Percentiles rank a stretch among this genome's conserved stretches.
These are phyloP conservation scores for Cryptosporidium viatorum DNA, from an alignment of 169 alveolate genomes.

Conservation along the genomic window DNA sequence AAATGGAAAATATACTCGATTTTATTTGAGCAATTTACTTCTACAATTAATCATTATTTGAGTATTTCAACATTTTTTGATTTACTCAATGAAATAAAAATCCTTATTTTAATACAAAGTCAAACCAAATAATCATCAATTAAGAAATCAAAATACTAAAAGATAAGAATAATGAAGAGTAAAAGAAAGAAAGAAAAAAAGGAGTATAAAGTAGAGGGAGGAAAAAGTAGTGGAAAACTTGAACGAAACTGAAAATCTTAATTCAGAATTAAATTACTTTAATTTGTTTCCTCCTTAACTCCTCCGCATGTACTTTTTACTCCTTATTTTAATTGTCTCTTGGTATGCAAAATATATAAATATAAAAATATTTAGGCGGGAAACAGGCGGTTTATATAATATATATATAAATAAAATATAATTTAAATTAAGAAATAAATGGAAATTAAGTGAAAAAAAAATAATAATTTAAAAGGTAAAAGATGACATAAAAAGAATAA, in stretches of 20 bases:
- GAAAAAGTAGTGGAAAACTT: not conserved
- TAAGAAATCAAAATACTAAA: not conserved
- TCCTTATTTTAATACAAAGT: not conserved
- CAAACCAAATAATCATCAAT: not conserved
- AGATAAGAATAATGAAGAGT: no score
- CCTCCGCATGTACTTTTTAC: not conserved
- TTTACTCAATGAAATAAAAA: constrained; percentile 38
- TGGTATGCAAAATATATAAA: not conserved
- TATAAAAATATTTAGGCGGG: not conserved
- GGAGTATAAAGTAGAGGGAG: not conserved
- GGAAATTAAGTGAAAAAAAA: not conserved
- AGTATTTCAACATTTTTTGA: constrained; percentile 27
- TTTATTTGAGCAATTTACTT: constrained; percentile 18
- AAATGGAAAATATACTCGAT: constrained; percentile 52
- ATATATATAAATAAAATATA: not conserved
- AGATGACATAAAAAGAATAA: not conserved
- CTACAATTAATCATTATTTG: constrained; percentile 6
- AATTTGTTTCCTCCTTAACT: not conserved
- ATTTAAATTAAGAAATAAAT: not conserved
- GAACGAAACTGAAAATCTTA: no score
- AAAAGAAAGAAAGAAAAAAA: no score
- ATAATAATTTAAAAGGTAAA: not conserved
- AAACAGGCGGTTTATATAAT: not conserved
- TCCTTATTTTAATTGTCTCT: no score
- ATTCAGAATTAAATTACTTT: not conserved